Evolutionary conservation across 2,329 filamentous ascomycete species (phyloP).

Genomic region (Byssothecium circinans): DNA sequence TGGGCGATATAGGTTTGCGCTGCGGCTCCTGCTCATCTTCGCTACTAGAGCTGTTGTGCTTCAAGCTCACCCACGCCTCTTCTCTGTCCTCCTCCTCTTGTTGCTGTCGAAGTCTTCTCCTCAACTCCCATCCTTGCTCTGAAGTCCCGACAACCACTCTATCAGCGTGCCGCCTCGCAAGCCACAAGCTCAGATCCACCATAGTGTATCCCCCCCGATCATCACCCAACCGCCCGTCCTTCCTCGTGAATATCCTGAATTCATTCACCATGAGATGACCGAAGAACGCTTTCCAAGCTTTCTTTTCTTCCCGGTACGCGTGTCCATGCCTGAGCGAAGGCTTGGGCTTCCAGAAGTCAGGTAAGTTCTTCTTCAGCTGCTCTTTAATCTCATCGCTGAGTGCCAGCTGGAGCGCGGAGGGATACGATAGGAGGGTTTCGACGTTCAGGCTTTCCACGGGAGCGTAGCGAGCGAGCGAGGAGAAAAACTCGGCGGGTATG

Average conservation of each 20-base stretch:
- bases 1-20: not conserved
- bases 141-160: not conserved
- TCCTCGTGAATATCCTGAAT: not conserved
- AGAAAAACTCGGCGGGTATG: constrained; percentile 9
- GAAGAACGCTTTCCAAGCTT: not conserved
- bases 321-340: not conserved
- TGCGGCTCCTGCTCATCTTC: not conserved
- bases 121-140: not conserved
- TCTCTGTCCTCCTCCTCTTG: not conserved
- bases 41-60: not conserved
- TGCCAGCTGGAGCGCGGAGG: not conserved
- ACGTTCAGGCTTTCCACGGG: constrained; percentile 1
- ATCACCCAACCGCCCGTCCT: not conserved
- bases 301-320: not conserved
- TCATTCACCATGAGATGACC: not conserved
- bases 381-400: not conserved
- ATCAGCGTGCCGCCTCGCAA: not conserved
- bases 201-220: not conserved
- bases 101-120: not conserved
- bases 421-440: constrained; percentile 1
- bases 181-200: constrained; percentile 1
- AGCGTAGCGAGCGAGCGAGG: not conserved
- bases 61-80: not conserved
- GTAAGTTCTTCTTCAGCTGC: not conserved
- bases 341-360: not conserved